phyloP scores from a whole-genome alignment of 2,329 filamentous ascomycete genomes.

The Ophiognomonia clavigignenti-juglandacearum region DNA sequence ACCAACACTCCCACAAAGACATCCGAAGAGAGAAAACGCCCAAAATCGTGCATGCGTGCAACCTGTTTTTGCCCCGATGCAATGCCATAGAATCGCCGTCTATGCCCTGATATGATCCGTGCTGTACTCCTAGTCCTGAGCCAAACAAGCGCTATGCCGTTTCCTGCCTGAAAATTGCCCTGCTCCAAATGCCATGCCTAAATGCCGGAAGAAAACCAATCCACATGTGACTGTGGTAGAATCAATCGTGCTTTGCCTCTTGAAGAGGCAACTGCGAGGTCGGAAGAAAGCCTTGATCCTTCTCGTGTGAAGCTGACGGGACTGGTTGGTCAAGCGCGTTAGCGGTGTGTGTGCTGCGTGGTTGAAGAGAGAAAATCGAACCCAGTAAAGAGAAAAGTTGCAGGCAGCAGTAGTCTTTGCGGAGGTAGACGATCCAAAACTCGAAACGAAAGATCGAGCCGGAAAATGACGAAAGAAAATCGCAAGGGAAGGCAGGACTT shows the following conservation, averaged over 20 bases:
- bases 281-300: conserved; percentile 7
- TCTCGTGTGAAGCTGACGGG: conserved; percentile 1
- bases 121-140: no score
- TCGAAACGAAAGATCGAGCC: no score
- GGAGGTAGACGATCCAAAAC: no score
- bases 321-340: conserved; percentile 6
- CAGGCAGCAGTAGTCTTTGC: no score
- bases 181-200: background rate
- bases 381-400: background rate
- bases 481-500: background rate
- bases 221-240: background rate
- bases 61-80: background rate
- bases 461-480: background rate
- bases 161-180: no score
- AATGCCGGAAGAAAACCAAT: background rate
- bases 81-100: background rate
- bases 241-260: conserved; percentile 12
- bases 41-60: background rate
- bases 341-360: background rate
- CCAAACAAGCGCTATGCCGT: no score
- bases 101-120: background rate
- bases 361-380: background rate
- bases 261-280: conserved; percentile 5
- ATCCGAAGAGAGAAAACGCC: background rate
- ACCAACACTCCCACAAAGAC: background rate